These are phyloP conservation scores for Blastosporella zonata DNA, from an alignment of 1,284 basidiomycete species.

Conservation along the genomic window DNA sequence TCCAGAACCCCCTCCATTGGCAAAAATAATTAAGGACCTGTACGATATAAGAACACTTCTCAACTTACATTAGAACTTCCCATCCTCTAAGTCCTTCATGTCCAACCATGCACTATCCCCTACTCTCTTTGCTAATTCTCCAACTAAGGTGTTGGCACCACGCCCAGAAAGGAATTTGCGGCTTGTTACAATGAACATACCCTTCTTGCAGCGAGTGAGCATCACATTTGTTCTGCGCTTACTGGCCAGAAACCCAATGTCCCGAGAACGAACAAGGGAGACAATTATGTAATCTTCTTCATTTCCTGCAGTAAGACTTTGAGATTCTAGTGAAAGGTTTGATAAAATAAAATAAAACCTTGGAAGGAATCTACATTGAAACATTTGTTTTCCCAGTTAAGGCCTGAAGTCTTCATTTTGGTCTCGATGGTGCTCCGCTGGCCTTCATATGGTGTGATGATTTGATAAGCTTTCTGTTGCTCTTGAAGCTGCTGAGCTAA, in stretches of 20 bases:
- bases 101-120: conserved; percentile 39
- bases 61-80: conserved; percentile 28
- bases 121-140: conserved; percentile 40
- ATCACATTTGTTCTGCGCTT: conserved; percentile 65
- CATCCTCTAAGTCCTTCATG: conserved; percentile 38
- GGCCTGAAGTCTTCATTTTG: conserved; percentile 36
- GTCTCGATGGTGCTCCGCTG: conserved; percentile 54
- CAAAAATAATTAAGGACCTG: background rate
- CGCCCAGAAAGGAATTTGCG: conserved; percentile 48
- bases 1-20: background rate
- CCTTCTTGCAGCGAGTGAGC: conserved; percentile 64
- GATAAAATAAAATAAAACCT: conserved; percentile 31
- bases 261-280: conserved; percentile 55
- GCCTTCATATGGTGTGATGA: conserved; percentile 72
- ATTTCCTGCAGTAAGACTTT: conserved; percentile 41
- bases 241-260: conserved; percentile 57
- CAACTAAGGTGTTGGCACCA: conserved; percentile 48
- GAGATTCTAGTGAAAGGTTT: conserved; percentile 1
- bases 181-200: conserved; percentile 65
- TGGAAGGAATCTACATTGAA: conserved; percentile 70
- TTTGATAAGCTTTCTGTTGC: conserved; percentile 43
- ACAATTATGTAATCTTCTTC: conserved; percentile 63
- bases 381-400: conserved; percentile 57
- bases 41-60: background rate
- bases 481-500: conserved; percentile 46